Conservation (phyloP, 2,329 filamentous ascomycete species). For the Rutstroemia sp. region DNA sequence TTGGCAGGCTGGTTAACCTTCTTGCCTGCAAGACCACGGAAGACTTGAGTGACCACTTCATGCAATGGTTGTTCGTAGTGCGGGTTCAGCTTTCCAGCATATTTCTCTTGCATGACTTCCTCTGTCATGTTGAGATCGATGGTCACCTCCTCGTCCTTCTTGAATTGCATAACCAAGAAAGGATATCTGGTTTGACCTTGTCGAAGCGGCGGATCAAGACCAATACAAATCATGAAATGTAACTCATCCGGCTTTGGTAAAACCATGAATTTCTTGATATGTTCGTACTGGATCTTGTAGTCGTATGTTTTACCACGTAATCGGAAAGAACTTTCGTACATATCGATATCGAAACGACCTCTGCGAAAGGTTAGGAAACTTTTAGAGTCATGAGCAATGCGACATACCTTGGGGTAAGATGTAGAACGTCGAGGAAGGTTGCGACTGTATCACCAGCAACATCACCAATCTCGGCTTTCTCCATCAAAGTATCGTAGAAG, state of each 20-base stretch:
- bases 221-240: constrained; percentile 90
- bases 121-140: constrained; percentile 95
- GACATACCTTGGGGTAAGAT: constrained; percentile 81
- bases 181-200: constrained; percentile 97
- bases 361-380: constrained; percentile 39
- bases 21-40: constrained; percentile 89
- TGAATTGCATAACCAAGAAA: constrained; percentile 98
- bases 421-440: constrained; percentile 91
- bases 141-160: constrained; percentile 93
- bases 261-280: constrained; percentile 98
- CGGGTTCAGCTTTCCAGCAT: constrained; percentile 79
- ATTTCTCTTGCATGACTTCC: constrained; percentile 74
- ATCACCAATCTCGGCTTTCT: constrained; percentile 98
- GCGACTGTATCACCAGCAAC: constrained; percentile 98
- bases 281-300: constrained; percentile 98
- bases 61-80: constrained; percentile 94
- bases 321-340: constrained; percentile 97
- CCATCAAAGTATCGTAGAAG: constrained; percentile 98
- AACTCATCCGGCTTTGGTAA: constrained; percentile 97
- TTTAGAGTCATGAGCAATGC: background rate
- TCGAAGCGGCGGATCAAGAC: constrained; percentile 86
- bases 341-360: constrained; percentile 99
- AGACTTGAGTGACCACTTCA: constrained; percentile 90
- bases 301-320: constrained; percentile 98
- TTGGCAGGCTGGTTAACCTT: constrained; percentile 90